Conservation (phyloP, 306 rosid species). For the Arachis stenosperma region DNA sequence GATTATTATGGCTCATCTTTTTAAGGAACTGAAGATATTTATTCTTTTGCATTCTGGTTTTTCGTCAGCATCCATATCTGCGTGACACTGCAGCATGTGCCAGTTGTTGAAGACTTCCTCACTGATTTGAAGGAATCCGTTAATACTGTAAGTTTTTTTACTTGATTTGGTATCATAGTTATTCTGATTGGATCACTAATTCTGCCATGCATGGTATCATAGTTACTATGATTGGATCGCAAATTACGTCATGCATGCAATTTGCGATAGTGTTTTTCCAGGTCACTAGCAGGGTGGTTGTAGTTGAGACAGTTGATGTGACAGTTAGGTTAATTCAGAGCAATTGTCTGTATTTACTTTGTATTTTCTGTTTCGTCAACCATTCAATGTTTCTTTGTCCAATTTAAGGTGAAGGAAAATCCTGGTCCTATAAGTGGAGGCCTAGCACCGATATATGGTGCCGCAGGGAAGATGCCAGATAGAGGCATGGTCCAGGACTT, state of each 20-base stretch:
- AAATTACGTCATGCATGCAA: neutral
- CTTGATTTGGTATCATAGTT: slow-evolving; percentile 20
- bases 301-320: slow-evolving; percentile 19
- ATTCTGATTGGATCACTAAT: slow-evolving; percentile 21
- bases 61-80: slow-evolving; percentile 87
- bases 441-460: slow-evolving; percentile 91
- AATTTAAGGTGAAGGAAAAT: slow-evolving; percentile 77
- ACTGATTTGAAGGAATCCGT: slow-evolving; percentile 77
- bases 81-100: slow-evolving; percentile 85
- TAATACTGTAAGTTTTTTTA: slow-evolving; percentile 62
- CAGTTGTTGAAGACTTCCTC: slow-evolving; percentile 71
- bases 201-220: slow-evolving; percentile 10
- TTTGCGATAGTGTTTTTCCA: slow-evolving; percentile 6
- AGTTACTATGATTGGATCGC: slow-evolving; percentile 15
- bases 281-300: slow-evolving; percentile 25
- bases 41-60: slow-evolving; percentile 18
- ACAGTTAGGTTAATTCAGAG: slow-evolving; percentile 21
- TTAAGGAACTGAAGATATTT: slow-evolving; percentile 35
- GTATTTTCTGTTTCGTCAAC: slow-evolving; percentile 9
- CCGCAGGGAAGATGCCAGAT: slow-evolving; percentile 97
- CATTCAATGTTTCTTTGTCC: neutral
- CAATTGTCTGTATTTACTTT: slow-evolving; percentile 21
- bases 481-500: slow-evolving; percentile 83
- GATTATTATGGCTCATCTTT: slow-evolving; percentile 17
- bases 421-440: slow-evolving; percentile 96